These are phyloP conservation scores for Vaccinium darrowii DNA, from an alignment of 148 eudicot species.

Conservation along the genomic window DNA sequence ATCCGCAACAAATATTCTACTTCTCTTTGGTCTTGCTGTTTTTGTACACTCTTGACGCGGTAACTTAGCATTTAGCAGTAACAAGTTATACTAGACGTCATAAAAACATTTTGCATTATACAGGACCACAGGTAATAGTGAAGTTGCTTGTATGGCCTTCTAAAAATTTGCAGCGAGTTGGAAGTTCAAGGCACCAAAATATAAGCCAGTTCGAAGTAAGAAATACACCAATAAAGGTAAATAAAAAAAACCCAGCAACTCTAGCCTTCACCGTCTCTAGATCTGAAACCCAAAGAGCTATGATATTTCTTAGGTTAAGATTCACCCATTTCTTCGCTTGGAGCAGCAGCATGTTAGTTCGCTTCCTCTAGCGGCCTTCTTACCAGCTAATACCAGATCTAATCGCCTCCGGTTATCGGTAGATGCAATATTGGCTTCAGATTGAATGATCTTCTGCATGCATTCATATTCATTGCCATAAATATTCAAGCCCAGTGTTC, in stretches of 20 bases:
- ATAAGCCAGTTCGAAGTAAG: background rate
- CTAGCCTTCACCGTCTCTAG: background rate
- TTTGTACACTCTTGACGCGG: slow-evolving; percentile 70
- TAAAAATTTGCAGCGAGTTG: background rate
- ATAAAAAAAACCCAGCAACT: background rate
- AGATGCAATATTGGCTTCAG: background rate
- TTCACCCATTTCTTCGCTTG: background rate
- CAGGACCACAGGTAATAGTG: background rate
- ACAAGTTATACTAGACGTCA: background rate
- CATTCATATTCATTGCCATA: background rate
- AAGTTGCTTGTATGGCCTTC: background rate
- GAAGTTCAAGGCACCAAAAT: background rate
- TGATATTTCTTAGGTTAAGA: background rate
- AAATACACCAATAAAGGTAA: background rate
- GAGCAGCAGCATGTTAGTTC: background rate
- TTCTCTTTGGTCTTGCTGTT: slow-evolving; percentile 66
- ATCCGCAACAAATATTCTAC: slow-evolving; percentile 55
- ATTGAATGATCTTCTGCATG: background rate
- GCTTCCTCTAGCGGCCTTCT: background rate
- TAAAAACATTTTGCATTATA: background rate
- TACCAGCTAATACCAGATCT: background rate
- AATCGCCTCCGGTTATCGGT: background rate
- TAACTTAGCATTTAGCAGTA: slow-evolving; percentile 20
- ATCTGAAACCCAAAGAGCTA: background rate
- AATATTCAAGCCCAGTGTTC: background rate